These are phyloP conservation scores for Metschnikowia cerradonensis DNA, from an alignment of 805 yeast genomes.

Conservation along the genomic window DNA sequence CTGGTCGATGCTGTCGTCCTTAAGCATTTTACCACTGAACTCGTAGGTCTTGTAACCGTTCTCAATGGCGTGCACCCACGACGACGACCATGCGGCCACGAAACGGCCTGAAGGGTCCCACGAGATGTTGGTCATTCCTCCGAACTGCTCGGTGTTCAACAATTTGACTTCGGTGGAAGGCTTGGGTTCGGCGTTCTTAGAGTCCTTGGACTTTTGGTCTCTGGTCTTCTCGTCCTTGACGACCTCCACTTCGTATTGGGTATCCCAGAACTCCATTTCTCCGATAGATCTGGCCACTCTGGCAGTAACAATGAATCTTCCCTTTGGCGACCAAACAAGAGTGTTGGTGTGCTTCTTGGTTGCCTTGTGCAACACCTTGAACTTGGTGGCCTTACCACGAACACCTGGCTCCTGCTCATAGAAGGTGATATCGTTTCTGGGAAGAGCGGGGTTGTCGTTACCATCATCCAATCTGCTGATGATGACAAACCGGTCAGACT, in stretches of 20 bases:
- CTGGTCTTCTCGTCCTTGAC: background rate
- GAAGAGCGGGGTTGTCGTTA: constrained; percentile 57
- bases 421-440: constrained; percentile 68
- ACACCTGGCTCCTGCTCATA: constrained; percentile 67
- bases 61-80: constrained; percentile 78
- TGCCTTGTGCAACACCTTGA: constrained; percentile 57
- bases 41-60: constrained; percentile 89
- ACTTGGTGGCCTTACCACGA: constrained; percentile 48
- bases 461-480: constrained; percentile 62
- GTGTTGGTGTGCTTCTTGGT: constrained; percentile 66
- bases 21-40: constrained; percentile 70
- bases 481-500: constrained; percentile 78
- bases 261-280: constrained; percentile 81
- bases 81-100: constrained; percentile 82
- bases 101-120: constrained; percentile 98
- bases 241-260: constrained; percentile 64
- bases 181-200: constrained; percentile 23
- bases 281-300: constrained; percentile 49
- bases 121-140: constrained; percentile 74
- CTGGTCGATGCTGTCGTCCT: constrained; percentile 74
- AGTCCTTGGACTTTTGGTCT: constrained; percentile 22
- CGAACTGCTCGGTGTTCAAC: constrained; percentile 59
- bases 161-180: constrained; percentile 39
- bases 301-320: constrained; percentile 70
- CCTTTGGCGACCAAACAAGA: constrained; percentile 86